phyloP scores from a whole-genome alignment of 169 alveolate species.

The Blepharisma undulans region DNA sequence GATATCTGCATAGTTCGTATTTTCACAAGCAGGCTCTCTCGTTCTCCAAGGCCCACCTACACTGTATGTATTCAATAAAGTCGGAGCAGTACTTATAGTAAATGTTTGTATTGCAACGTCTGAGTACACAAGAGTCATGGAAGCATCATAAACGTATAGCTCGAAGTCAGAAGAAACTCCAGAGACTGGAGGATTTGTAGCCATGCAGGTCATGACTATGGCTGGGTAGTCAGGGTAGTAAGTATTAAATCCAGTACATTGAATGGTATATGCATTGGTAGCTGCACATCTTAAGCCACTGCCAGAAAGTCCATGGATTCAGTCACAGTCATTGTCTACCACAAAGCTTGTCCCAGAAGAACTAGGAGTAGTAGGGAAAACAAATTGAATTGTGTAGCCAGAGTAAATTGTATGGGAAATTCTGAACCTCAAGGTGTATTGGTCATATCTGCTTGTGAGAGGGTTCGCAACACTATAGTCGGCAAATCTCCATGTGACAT shows the following conservation, averaged over 20 bases:
- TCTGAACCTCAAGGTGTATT: background rate
- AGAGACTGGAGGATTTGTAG: background rate
- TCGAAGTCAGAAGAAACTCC: background rate
- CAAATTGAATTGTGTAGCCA: background rate
- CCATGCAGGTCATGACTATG: background rate
- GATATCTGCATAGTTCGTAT: background rate
- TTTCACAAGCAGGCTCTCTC: constrained; percentile 19
- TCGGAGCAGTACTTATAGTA: background rate
- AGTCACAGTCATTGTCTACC: background rate
- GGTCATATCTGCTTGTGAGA: background rate
- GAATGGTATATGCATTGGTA: background rate
- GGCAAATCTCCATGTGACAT: background rate
- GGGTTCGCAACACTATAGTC: constrained; percentile 14
- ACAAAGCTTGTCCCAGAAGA: background rate
- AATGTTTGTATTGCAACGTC: background rate
- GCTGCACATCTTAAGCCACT: background rate
- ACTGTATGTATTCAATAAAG: background rate
- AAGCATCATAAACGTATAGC: background rate
- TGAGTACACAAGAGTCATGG: background rate
- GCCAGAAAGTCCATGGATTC: constrained; percentile 2
- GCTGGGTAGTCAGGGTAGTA: background rate
- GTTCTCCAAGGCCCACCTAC: constrained; percentile 34
- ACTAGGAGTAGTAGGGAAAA: background rate
- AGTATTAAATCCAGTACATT: background rate
- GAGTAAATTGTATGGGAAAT: background rate